Evolutionary conservation across 225 moss, liverwort and hornwort genomes (phyloP), one percentile per base, ranked within the genome.

Genomic region (Antitrichia curtipendula): DNA sequence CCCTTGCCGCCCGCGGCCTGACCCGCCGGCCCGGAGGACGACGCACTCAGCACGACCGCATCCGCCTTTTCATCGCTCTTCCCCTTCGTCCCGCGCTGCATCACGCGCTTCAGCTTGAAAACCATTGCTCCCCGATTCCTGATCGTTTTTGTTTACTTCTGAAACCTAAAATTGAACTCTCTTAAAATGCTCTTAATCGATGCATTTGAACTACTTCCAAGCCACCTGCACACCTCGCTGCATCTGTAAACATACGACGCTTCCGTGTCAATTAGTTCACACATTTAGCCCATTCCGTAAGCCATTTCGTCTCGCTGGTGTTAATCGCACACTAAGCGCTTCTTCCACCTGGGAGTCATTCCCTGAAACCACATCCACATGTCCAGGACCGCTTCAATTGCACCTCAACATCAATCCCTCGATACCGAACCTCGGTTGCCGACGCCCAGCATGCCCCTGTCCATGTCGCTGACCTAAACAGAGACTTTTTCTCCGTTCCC

Each of bases 51-150:
- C 83, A 87, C 86, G 16, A 83, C 40, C 32, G 73, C 88, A 50
- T 90, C 91, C 83, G 87, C 23, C 49, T 86, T 92, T 70, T 90
- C 91, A 31, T 92, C 91, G 80, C 86, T 40, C 88, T 94, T 92
- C 77, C 93, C 93, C 89, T 93, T 93, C 62, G 83, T 89, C 71
- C 93, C 91, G 77, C 93, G 93, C 89, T 93, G 91, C 90, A 93
- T 93, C 93, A 91, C 93, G 89, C 89, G 89, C 90, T 93, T 93
- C 90, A 93, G 72, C 86, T 92, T 92, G 92, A 92, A 92, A 47
- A 92, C 92, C 92, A 92, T 92, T 45, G 45, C 62, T 81, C 22
- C 62, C 61, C 49, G 34, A 81, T 62, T 45, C 32, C 81, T 32
- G 62, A 63, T 45, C 32, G 78, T 4, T 56, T 57, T 4, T 2